Conservation (phyloP, 176 grass and related monocot genomes). For the Secale cereale region DNA sequence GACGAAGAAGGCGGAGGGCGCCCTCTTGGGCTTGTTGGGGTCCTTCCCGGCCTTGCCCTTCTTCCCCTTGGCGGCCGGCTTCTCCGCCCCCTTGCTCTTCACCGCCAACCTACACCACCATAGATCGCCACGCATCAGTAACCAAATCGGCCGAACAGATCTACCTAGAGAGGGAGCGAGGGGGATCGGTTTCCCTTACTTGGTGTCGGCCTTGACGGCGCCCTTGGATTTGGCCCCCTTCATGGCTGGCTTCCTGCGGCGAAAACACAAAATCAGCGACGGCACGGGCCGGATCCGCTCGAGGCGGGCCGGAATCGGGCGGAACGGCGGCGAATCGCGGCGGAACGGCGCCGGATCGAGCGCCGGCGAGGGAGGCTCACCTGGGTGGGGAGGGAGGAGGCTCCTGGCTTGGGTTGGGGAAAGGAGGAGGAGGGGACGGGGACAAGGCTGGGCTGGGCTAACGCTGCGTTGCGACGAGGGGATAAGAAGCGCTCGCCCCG, state of each 20-base stretch:
- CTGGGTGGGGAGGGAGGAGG: background rate
- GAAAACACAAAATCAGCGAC: background rate
- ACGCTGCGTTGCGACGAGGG: background rate
- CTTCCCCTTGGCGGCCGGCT: constrained; percentile 45
- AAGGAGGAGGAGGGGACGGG: constrained; percentile 10
- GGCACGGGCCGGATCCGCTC: constrained; percentile 36
- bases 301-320: constrained; percentile 1
- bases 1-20: constrained; percentile 85
- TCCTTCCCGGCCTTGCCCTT: constrained; percentile 74
- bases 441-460: background rate
- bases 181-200: constrained; percentile 9
- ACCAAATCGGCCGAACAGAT: background rate
- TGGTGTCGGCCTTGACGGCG: constrained; percentile 63
- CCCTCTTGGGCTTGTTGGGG: constrained; percentile 92
- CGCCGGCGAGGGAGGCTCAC: background rate
- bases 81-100: constrained; percentile 63
- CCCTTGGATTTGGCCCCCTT: constrained; percentile 76
- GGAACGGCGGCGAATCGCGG: background rate
- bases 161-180: background rate
- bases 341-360: background rate
- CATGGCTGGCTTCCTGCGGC: constrained; percentile 41
- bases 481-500: constrained; percentile 21
- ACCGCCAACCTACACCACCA: constrained; percentile 48
- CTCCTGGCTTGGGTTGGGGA: background rate
- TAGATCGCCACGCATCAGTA: background rate